Evolutionary conservation across 176 grass and related monocot genomes (phyloP), one percentile per base, ranked within the genome.

Genomic region (Carex myosuroides): DNA sequence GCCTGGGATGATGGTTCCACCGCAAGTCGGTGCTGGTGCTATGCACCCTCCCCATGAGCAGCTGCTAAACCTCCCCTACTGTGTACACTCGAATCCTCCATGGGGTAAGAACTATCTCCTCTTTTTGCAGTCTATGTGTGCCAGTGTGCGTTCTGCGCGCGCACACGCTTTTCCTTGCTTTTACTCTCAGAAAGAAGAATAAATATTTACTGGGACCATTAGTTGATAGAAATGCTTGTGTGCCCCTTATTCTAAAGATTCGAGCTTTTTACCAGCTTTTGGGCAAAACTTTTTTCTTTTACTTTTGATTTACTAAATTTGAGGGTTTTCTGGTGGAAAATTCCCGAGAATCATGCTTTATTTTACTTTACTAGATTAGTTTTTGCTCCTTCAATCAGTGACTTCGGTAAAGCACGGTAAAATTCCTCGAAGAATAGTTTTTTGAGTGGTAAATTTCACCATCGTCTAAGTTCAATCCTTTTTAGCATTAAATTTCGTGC

Each of bases 1-100:
- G 42, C 42, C 42, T 11, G 44, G 44, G 46, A 50, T 22, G 57
- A 79, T 86, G 82, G 84, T 17, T 7, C 87, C 59, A 26, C 61
- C 41, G 3, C 81, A 2, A 20, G 72, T 89, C 56, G 88, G 88
- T 30, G 80, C 63, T 1, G 89, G 88, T 3, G 88, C 89, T 55
- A 26, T 89, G 29, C 80, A 89, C 85, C 85, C 3, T 33, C 91
- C 97, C 2, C 84, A 88, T 14, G 93, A 95, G 85, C 97, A 99
- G 88, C 91, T 99, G 58, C 60, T 90, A 56, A 88, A 92, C 70
- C 88, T 96, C 54, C 71, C 84, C n/a, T 99, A 89, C 83, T 99
- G 97, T 89, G 85, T 99, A 81, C 93, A 99, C 62, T 99, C 93
- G 2, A 99, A 99, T 82, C 97, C 97, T 41, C 83, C 89, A 1